Conservation (phyloP, 73 alveolate species). For the Durusdinium trenchii region DNA sequence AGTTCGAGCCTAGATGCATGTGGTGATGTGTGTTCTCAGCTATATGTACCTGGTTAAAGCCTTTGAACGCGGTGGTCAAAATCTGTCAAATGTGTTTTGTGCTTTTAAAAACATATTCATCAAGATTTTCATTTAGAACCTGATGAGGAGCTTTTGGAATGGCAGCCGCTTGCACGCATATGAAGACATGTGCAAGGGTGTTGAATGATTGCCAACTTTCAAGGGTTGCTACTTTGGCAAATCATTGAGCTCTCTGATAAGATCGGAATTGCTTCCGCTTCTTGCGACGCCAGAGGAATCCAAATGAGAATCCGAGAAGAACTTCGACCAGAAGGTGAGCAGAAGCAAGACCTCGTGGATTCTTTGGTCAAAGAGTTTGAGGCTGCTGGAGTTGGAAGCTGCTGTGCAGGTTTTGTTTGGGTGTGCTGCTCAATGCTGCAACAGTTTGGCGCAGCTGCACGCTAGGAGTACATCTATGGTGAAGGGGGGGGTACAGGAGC, state of each 20-base stretch:
- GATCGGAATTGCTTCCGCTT: background rate
- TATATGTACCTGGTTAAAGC: background rate
- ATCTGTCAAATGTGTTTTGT: background rate
- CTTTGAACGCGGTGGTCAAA: background rate
- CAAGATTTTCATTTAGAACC: background rate
- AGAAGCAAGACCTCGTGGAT: constrained; percentile 58
- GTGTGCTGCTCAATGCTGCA: no score
- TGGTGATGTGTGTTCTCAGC: background rate
- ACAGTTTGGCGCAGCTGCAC: no score
- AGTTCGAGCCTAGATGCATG: background rate
- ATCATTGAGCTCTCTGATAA: background rate
- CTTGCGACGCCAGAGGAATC: constrained; percentile 22
- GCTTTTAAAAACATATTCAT: background rate
- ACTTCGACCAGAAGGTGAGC: constrained; percentile 54
- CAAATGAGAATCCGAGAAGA: constrained; percentile 83
- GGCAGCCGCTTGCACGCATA: constrained; percentile 40
- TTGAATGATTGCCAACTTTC: background rate
- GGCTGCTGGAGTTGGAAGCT: background rate
- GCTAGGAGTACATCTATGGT: no score
- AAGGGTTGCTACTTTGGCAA: background rate
- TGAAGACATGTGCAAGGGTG: background rate
- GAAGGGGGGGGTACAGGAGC: background rate
- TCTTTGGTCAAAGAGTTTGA: constrained; percentile 67
- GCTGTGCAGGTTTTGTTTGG: background rate
- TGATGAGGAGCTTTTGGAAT: constrained; percentile 47